These are phyloP conservation scores for Phytophthora meadii DNA, from an alignment of 352 stramenopile genomes.

Conservation along the genomic window DNA sequence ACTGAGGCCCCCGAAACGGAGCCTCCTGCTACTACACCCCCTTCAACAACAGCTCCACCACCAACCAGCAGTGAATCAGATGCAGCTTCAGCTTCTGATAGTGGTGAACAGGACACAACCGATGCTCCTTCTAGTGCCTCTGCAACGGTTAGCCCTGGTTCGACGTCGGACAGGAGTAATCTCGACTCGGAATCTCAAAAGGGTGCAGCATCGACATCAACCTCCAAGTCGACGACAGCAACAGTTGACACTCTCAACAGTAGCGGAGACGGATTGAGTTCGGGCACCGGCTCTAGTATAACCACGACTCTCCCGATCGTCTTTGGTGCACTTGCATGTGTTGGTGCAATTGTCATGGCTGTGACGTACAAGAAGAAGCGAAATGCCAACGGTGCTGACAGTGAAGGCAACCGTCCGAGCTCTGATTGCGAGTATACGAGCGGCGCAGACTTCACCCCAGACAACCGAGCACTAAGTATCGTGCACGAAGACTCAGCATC, in stretches of 20 bases:
- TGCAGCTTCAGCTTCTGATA: slow-evolving; percentile 9
- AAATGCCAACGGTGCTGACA: neutral
- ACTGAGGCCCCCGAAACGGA: slow-evolving; percentile 10
- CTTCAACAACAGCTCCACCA: slow-evolving; percentile 10
- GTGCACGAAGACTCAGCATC: slow-evolving; percentile 19
- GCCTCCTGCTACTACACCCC: neutral
- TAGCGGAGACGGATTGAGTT: neutral
- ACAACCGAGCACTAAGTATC: slow-evolving; percentile 26
- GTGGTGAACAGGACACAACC: slow-evolving; percentile 10
- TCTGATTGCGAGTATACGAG: slow-evolving; percentile 39
- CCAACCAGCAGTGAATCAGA: slow-evolving; percentile 6
- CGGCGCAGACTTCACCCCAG: slow-evolving; percentile 33
- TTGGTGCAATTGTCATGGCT: slow-evolving; percentile 43
- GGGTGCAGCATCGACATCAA: neutral
- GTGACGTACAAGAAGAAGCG: slow-evolving; percentile 57
- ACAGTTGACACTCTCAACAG: slow-evolving; percentile 27
- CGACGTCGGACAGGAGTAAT: slow-evolving; percentile 10
- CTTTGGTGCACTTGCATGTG: slow-evolving; percentile 45
- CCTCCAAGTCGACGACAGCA: slow-evolving; percentile 16
- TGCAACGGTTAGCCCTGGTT: slow-evolving; percentile 17
- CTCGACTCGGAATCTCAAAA: slow-evolving; percentile 15
- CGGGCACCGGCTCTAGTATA: slow-evolving; percentile 9
- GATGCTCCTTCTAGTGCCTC: slow-evolving; percentile 11
- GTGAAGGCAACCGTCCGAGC: slow-evolving; percentile 7
- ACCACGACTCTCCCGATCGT: slow-evolving; percentile 22